Base-by-base conservation (phyloP, 1,284 basidiomycete genomes). In the Boletus smithii region DNA sequence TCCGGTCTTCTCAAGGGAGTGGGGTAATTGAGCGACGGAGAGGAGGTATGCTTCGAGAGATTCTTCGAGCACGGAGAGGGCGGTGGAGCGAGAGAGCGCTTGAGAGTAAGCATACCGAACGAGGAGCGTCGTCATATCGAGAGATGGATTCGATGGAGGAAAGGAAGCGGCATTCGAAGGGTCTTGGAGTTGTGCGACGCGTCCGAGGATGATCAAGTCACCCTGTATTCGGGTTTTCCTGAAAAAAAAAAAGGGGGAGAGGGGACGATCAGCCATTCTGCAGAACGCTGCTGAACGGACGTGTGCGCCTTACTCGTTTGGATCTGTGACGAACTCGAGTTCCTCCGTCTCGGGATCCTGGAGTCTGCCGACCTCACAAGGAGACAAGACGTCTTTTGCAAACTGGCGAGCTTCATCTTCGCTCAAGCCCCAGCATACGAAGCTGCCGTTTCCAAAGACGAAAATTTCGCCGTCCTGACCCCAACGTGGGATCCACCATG, bases 71-170 rank as follows among this genome's bases (percentile, higher is more conserved):
- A 83, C 88, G 1, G 91, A 88, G 1, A 95, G 75, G 0, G 90
- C 80, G 0, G 91, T 92, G 1, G 90, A 93, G 11, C 91, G 80
- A 1, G 91, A 88, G 10, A 95, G 77, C 0, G 91, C 91, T 59
- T 95, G 88, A 0, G 91, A 93, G 66, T 87, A 90, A 3, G 92
- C 85, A 63, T 95, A 95, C 26, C 92, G 85, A 1, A 85, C 88
- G 1, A 93, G 73, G 2, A 94, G 72, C 0, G 88, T 87, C 35
- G 83, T 76, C 32, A 65, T 62, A 2, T 85, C 84, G 34, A 85
- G 69, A 0, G 63, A 64, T 13, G 62, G 62, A 26, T 67, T 67
- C 58, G 78, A 76, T 2, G 76, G 65, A 2, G 76, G 73, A 14
- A 81, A 65, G 2, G 71, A 69, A 16, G 68, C 57, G 0, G 77